phyloP scores from a whole-genome alignment of 139 green algal species.

The Monoraphidium neglectum region DNA sequence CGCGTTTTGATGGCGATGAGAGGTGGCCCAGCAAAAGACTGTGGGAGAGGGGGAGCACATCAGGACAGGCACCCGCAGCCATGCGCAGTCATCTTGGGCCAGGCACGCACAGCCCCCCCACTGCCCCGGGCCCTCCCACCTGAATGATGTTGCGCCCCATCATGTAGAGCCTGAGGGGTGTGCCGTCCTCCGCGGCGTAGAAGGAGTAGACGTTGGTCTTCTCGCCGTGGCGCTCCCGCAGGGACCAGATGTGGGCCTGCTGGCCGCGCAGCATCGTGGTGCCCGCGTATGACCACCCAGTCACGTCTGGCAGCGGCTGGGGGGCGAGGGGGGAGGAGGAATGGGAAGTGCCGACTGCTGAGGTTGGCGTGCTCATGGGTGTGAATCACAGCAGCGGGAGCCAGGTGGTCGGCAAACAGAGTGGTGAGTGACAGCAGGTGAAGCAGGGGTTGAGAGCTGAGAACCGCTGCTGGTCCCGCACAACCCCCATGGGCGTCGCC shows the following conservation, averaged over 20 bases:
- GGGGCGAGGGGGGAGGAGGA: neutral
- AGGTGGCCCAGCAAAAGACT: neutral
- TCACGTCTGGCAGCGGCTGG: slow-evolving; percentile 46
- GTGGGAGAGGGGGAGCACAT: neutral
- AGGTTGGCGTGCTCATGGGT: neutral
- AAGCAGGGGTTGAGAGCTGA: no score
- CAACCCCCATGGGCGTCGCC: no score
- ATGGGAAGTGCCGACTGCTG: neutral
- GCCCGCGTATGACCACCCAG: slow-evolving; percentile 37
- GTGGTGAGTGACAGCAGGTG: no score
- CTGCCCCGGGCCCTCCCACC: no score
- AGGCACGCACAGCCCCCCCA: slow-evolving; percentile 20
- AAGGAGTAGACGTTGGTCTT: slow-evolving; percentile 55
- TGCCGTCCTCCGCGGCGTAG: slow-evolving; percentile 24
- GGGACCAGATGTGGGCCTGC: slow-evolving; percentile 33
- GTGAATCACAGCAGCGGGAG: no score
- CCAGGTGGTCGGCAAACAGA: no score
- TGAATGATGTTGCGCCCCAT: slow-evolving; percentile 54
- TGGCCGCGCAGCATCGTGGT: slow-evolving; percentile 18
- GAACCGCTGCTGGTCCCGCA: no score
- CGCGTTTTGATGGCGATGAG: neutral
- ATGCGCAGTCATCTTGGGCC: neutral
- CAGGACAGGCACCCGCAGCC: neutral
- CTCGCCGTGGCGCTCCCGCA: slow-evolving; percentile 15
- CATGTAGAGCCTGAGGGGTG: slow-evolving; percentile 47